A percentile compares a stretch with the other conserved stretches of the same genome.
These are phyloP conservation scores for Ramalina intermedia DNA, from an alignment of 495 filamentous ascomycete genomes.

Conservation along the genomic window DNA sequence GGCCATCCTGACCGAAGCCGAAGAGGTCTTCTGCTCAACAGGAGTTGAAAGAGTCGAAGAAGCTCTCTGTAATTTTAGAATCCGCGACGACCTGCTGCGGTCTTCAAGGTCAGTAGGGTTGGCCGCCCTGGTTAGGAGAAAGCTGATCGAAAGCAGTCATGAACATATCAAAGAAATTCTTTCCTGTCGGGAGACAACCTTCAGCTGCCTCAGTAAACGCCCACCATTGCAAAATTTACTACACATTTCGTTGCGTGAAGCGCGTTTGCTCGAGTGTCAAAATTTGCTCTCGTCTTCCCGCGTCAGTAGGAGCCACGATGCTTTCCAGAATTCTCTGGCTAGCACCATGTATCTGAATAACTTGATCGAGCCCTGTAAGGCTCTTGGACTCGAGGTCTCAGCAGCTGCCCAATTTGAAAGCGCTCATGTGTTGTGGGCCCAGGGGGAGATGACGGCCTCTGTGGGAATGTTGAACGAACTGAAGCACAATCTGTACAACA, in stretches of 20 bases:
- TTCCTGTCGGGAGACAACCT: conserved; percentile 64
- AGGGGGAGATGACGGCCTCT: conserved; percentile 81
- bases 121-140: too few species aligned
- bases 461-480: conserved; percentile 67
- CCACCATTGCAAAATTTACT: conserved; percentile 43
- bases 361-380: conserved; percentile 49
- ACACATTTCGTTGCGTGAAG: conserved; percentile 40
- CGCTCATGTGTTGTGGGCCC: conserved; percentile 85
- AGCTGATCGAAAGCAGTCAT: conserved; percentile 38
- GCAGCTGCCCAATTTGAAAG: conserved; percentile 62
- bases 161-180: conserved; percentile 69
- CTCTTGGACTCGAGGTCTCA: conserved; percentile 58
- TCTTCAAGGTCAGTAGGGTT: conserved; percentile 45
- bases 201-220: conserved; percentile 63
- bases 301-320: conserved; percentile 62
- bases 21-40: conserved; percentile 52
- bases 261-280: conserved; percentile 58
- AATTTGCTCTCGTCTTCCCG: conserved; percentile 57
- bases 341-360: conserved; percentile 65
- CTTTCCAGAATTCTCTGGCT: conserved; percentile 73
- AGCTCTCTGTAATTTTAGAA: conserved; percentile 45
- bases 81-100: conserved; percentile 62
- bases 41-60: conserved; percentile 45
- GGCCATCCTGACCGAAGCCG: conserved; percentile 66
- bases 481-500: conserved; percentile 33